These are phyloP conservation scores for Chaetomium olivaceum DNA, from an alignment of 2,329 filamentous ascomycete species.

Conservation along the genomic window DNA sequence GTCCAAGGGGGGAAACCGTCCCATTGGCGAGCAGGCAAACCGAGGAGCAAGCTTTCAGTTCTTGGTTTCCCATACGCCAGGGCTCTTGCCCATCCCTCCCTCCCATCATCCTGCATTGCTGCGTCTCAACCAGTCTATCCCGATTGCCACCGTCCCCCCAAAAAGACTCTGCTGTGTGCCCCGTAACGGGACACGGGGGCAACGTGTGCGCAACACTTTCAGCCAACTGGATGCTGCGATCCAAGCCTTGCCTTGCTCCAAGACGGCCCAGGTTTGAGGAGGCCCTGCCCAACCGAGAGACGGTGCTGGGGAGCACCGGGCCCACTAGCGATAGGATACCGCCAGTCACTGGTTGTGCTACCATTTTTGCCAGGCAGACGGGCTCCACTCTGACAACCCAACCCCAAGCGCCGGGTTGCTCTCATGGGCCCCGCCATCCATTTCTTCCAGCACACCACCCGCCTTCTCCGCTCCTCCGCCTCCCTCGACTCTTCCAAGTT, in stretches of 20 bases:
- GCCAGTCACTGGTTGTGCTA: constrained; percentile 23
- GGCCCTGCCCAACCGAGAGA: constrained; percentile 28
- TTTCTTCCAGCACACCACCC: constrained; percentile 34
- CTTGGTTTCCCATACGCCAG: background rate
- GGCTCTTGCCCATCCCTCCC: background rate
- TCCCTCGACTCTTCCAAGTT: constrained; percentile 29
- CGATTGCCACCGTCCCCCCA: constrained; percentile 17
- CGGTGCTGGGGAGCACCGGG: background rate
- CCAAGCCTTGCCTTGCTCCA: constrained; percentile 32
- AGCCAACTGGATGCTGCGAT: constrained; percentile 38
- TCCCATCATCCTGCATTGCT: background rate
- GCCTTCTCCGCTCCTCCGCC: constrained; percentile 36
- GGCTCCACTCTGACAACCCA: constrained; percentile 29
- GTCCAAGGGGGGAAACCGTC: background rate
- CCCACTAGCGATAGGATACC: constrained; percentile 31
- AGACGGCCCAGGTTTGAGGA: background rate
- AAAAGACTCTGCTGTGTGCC: background rate
- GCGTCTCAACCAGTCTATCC: constrained; percentile 13
- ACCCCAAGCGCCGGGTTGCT: constrained; percentile 33
- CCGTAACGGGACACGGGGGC: constrained; percentile 25
- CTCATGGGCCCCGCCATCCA: constrained; percentile 28
- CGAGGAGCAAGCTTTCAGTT: background rate
- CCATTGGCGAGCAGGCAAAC: constrained; percentile 6
- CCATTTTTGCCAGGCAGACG: constrained; percentile 19
- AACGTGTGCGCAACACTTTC: constrained; percentile 30